These are phyloP conservation scores for Acanthamoeba royreba DNA, from an alignment of 208 protist species.

Conservation along the genomic window DNA sequence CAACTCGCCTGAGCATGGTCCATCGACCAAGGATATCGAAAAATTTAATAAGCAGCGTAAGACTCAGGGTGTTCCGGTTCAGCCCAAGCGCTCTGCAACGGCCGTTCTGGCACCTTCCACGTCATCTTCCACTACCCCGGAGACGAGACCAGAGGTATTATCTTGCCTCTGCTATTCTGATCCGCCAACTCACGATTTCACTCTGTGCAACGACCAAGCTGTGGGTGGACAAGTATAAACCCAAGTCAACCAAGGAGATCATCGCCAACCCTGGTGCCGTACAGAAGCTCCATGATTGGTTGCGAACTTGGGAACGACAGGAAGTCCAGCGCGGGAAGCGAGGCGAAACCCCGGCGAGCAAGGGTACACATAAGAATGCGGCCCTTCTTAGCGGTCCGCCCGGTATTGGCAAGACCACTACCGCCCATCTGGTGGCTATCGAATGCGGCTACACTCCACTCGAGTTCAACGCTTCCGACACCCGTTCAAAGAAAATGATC, in stretches of 20 bases:
- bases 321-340: conserved; percentile 24
- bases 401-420: conserved; percentile 98
- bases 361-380: conserved; percentile 58
- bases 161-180: too few species aligned
- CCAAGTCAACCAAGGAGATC: conserved; percentile 85
- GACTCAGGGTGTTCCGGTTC: neutral
- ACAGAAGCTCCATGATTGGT: conserved; percentile 88
- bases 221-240: conserved; percentile 98
- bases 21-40: neutral
- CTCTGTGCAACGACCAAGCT: too few species aligned
- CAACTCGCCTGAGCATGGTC: neutral
- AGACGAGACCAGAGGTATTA: too few species aligned
- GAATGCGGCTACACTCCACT: conserved; percentile 88
- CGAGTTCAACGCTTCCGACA: conserved; percentile 99
- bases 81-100: neutral
- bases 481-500: conserved; percentile 92
- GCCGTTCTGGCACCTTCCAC: too few species aligned
- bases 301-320: conserved; percentile 83
- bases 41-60: neutral
- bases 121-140: too few species aligned
- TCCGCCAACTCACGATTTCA: too few species aligned
- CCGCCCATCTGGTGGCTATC: conserved; percentile 88
- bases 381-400: conserved; percentile 91
- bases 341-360: neutral
- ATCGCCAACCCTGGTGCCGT: conserved; percentile 88